A percentile compares a stretch with the other conserved stretches of the same genome.
Conservation (phyloP, 2,329 filamentous ascomycete genomes). For the Ophiostoma himal-ulmi region DNA sequence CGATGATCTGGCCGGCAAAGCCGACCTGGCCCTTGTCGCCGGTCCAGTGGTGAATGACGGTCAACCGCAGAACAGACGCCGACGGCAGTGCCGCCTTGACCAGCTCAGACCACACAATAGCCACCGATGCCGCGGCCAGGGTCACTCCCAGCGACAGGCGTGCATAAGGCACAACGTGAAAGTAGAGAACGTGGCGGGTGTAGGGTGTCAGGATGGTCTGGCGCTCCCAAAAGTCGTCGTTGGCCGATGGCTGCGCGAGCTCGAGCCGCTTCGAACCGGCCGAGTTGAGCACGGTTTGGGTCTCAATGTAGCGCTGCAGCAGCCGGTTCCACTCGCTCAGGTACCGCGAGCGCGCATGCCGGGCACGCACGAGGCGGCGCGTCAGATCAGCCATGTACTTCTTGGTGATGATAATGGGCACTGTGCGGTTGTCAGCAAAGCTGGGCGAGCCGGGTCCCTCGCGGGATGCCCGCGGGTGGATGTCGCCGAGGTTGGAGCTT, state of each 20-base stretch:
- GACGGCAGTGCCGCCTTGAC: conserved; percentile 75
- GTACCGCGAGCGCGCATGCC: conserved; percentile 78
- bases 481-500: conserved; percentile 44
- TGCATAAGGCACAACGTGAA: conserved; percentile 63
- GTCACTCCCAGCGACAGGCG: conserved; percentile 61
- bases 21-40: conserved; percentile 69
- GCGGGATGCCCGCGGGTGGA: conserved; percentile 31
- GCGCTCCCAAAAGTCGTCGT: conserved; percentile 49
- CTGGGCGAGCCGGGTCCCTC: conserved; percentile 17
- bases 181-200: conserved; percentile 72
- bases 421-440: conserved; percentile 35
- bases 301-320: conserved; percentile 65
- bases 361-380: conserved; percentile 70
- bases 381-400: conserved; percentile 89
- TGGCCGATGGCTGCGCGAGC: conserved; percentile 55
- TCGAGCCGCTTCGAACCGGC: conserved; percentile 73
- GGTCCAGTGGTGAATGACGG: conserved; percentile 68
- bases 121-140: conserved; percentile 68
- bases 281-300: conserved; percentile 79
- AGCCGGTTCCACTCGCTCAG: conserved; percentile 79
- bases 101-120: conserved; percentile 89
- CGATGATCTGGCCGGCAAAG: conserved; percentile 78
- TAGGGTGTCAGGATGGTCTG: conserved; percentile 68
- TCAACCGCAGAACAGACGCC: conserved; percentile 62
- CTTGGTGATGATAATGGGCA: conserved; percentile 84